phyloP scores from a whole-genome alignment of 805 yeast genomes.

The Saturnispora halmiae region DNA sequence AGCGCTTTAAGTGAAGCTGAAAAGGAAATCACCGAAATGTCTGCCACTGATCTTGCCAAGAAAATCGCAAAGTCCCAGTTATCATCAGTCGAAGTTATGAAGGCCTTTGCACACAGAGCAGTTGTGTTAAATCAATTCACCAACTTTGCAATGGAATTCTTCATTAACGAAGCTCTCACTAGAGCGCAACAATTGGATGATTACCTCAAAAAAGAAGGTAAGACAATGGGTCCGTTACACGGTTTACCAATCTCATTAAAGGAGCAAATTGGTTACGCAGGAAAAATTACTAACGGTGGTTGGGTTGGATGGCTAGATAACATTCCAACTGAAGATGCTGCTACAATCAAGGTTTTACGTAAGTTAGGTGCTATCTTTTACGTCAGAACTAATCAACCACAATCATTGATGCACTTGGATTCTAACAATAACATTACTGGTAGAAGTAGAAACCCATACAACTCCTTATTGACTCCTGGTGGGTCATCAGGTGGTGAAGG shows the following conservation, averaged over 20 bases:
- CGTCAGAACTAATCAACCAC: conserved; percentile 62
- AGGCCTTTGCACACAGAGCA: conserved; percentile 59
- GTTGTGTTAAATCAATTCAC: conserved; percentile 56
- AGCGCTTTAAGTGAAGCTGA: conserved; percentile 29
- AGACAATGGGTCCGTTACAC: conserved; percentile 55
- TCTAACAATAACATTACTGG: conserved; percentile 54
- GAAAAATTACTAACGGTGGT: conserved; percentile 49
- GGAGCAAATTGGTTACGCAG: conserved; percentile 51
- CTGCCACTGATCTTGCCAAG: conserved; percentile 35
- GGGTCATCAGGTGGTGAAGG: conserved; percentile 76
- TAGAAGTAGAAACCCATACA: conserved; percentile 48
- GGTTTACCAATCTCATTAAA: conserved; percentile 63
- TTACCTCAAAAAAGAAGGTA: conserved; percentile 37
- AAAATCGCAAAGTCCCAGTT: conserved; percentile 40
- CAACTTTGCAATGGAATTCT: conserved; percentile 42
- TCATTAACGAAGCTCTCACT: conserved; percentile 53
- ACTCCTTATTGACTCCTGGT: conserved; percentile 51
- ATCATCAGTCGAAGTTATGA: conserved; percentile 43
- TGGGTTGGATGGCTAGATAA: conserved; percentile 45
- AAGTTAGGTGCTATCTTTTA: conserved; percentile 53
- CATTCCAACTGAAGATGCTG: conserved; percentile 38
- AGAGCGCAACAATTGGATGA: conserved; percentile 53
- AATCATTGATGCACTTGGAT: conserved; percentile 60
- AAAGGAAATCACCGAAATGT: conserved; percentile 34
- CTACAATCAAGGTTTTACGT: conserved; percentile 38